phyloP scores from a whole-genome alignment of 345 rosid genomes.

The Euphorbia lathyris region DNA sequence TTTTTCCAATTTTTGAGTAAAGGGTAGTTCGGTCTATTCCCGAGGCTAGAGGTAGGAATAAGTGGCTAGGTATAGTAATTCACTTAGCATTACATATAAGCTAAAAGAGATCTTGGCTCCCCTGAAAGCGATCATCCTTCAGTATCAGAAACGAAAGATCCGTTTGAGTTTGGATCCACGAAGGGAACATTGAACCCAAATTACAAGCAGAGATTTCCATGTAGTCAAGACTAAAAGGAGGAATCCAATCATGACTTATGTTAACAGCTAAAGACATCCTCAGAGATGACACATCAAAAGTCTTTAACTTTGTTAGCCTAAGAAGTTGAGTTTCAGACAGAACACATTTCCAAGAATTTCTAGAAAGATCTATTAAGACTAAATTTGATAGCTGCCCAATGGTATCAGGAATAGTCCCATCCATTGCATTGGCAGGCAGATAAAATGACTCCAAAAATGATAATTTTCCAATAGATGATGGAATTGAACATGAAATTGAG shows the following conservation, averaged over 20 bases:
- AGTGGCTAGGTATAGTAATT: too few relatives aligned
- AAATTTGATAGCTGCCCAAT: slow-evolving; percentile 13
- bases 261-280: slow-evolving; percentile 4
- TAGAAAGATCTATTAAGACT: slow-evolving; percentile 8
- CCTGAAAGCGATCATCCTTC: slow-evolving; percentile 10
- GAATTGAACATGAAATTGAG: slow-evolving; percentile 17
- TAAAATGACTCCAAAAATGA: slow-evolving; percentile 2
- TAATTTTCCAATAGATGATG: slow-evolving; percentile 14
- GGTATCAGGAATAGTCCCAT: slow-evolving; percentile 21
- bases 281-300: not conserved
- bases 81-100: too few relatives aligned
- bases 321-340: slow-evolving; percentile 16
- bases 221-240: slow-evolving; percentile 10
- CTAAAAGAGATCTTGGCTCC: too few relatives aligned
- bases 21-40: too few relatives aligned
- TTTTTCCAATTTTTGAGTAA: too few relatives aligned
- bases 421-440: slow-evolving; percentile 16
- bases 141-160: not conserved
- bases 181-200: slow-evolving; percentile 7
- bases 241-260: slow-evolving; percentile 10
- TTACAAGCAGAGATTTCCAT: slow-evolving; percentile 11
- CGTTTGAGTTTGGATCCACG: slow-evolving; percentile 18
- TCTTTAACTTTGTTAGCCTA: slow-evolving; percentile 12
- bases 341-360: slow-evolving; percentile 21
- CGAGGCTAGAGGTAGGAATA: too few relatives aligned